Evolutionary conservation across 495 filamentous ascomycete species (phyloP), one percentile per base, ranked within the genome.

Genomic region (Extremus antarcticus): DNA sequence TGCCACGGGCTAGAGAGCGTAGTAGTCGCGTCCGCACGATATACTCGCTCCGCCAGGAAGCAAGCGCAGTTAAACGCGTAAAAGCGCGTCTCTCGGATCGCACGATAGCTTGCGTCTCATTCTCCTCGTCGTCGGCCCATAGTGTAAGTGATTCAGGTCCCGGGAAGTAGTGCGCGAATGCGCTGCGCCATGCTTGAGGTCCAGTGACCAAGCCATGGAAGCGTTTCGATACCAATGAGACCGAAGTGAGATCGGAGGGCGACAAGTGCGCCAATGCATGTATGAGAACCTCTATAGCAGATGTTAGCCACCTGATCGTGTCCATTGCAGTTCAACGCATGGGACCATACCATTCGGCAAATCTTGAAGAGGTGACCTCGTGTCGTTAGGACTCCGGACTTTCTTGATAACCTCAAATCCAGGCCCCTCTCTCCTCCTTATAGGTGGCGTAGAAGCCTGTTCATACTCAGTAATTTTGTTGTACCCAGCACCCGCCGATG

Each of bases 31-130:
- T 96, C 22, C 90, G 77, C 25, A 92, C 67, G 40, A 95, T 85
- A 64, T 95, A 96, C 65, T 96, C 90, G 66, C 87, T 94, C 25
- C 89, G 80, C 90, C 90, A 96, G 0, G 90, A 90, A 19, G 87
- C 84, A 43, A 87, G 71, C 13, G 81, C 76, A 25, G 86, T 90
- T 39, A 96, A 74, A 50, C 88, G 77, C 8, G 88, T 78, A 62
- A 96, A 96, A 54, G 77, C 74, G 17, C 88, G 83, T 59, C 78
- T 79, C 61, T 90, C 84, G 7, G 76, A 76, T 43, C 79, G 76
- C 2, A 61, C 48, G 2, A 52, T 40, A 46, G 52, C 55, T 22
- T 83, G 62, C 22, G 65, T 68, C 25, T 85, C 79, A 16, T 55
- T 65, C 52, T 66, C 70, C 49, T 67, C 22, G 50, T 67, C 22